These are phyloP conservation scores for Phaeodactylum tricornutum DNA, from an alignment of 108 stramenopile genomes.

Conservation along the genomic window DNA sequence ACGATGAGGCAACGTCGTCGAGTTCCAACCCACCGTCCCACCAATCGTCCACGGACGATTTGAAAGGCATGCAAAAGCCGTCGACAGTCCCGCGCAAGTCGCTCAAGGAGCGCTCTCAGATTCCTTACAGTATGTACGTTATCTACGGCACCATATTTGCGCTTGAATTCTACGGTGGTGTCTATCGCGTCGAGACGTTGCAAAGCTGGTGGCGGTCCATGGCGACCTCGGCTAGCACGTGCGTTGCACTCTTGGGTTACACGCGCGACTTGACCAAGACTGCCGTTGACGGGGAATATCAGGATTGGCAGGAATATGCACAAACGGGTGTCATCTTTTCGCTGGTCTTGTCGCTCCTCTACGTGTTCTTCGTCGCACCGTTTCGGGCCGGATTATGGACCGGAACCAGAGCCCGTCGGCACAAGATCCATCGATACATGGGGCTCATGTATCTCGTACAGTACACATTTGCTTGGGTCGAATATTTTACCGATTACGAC, in stretches of 20 bases:
- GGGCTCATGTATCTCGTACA: constrained; percentile 21
- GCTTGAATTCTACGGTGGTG: not conserved
- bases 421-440: constrained; percentile 26
- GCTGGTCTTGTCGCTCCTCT: constrained; percentile 8
- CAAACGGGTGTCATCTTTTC: constrained; percentile 1
- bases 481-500: constrained; percentile 17
- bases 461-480: constrained; percentile 23
- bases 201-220: not conserved
- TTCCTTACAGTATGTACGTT: not conserved
- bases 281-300: not conserved
- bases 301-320: constrained; percentile 4
- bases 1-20: not conserved
- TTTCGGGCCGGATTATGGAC: constrained; percentile 27
- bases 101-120: not conserved
- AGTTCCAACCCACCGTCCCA: too few species aligned
- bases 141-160: too few species aligned
- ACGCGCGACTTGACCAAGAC: not conserved
- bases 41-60: too few species aligned
- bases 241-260: not conserved
- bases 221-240: not conserved
- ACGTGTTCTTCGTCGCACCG: constrained; percentile 19
- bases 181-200: not conserved
- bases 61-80: too few species aligned
- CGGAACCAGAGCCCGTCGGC: constrained; percentile 10
- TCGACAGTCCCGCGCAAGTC: too few species aligned